Evolutionary conservation across 2,329 filamentous ascomycete genomes (phyloP), one percentile per base, ranked within the genome.

Genomic region (Orbilia javanica): DNA sequence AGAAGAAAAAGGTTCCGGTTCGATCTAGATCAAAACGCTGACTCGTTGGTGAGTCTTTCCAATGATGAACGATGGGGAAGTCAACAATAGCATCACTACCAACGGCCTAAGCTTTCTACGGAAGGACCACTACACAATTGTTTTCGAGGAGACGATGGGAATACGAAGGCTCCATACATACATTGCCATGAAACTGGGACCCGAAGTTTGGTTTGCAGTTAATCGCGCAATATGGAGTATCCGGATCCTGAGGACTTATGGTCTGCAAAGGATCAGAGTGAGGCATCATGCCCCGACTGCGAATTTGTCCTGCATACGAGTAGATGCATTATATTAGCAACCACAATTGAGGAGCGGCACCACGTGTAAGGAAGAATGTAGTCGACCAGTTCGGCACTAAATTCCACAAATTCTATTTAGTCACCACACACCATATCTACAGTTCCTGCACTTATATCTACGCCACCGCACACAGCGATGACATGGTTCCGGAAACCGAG

Each of bases 401-500:
- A 22, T 60, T 42, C 55, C 31, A 42, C 10, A 10, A 15, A 57
- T 27, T n/a, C n/a, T n/a, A n/a, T n/a, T 27, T 20, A 18, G 13
- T n/a, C 13, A 60, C 34, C 34, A 20, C 34, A 11, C 20, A 39
- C 52, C 18, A 20, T 8, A 36, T 57, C 52, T 57, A 31, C 52
- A 57, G 4, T 36, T 57, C 29, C n/a, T 18, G 20, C 27, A 55
- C 15, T 18, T 27, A 8, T 20, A 20, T 22, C 2, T 42, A 60
- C 55, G 55, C 31, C 55, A 60, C 34, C 55, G 55, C 55, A 60
- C 55, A 42, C 55, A 60, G 55, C 31, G 55, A 60, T 60, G 55
- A 42, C 55, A 13, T 42, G 34, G 55, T 42, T 15, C 34, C 34
- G 20, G 22, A 3, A 18, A 60, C 27, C 34, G 55, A 60, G 55